phyloP scores from a whole-genome alignment of 1,139 yeast genomes.

The Debaryomycetaceae sp. region DNA sequence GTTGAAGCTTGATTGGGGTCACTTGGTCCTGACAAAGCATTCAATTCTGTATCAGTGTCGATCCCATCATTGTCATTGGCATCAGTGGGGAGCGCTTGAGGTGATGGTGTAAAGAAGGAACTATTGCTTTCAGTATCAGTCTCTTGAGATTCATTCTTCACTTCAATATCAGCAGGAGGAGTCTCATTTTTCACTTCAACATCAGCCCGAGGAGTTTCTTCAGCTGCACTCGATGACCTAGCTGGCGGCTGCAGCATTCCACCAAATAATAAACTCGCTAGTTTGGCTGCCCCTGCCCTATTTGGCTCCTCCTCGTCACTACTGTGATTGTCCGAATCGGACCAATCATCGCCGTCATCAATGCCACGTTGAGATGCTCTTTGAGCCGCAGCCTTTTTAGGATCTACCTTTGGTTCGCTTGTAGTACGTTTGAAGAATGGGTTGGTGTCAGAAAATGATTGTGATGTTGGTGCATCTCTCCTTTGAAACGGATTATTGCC shows the following conservation, averaged over 20 bases:
- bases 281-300: slow-evolving; percentile 56
- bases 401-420: slow-evolving; percentile 37
- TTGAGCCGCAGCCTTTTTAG: slow-evolving; percentile 58
- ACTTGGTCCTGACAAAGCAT: not conserved
- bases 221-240: slow-evolving; percentile 10
- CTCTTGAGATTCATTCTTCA: not conserved
- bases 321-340: slow-evolving; percentile 55
- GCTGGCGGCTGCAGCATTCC: slow-evolving; percentile 52
- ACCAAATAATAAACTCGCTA: slow-evolving; percentile 61
- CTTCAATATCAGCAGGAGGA: not conserved
- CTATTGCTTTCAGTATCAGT: not conserved
- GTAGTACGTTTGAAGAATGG: slow-evolving; percentile 51
- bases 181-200: not conserved
- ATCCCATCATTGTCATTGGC: not conserved
- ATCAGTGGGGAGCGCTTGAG: not conserved
- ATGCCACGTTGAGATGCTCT: slow-evolving; percentile 64
- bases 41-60: not conserved
- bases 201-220: slow-evolving; percentile 3
- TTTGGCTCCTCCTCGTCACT: slow-evolving; percentile 46
- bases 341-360: slow-evolving; percentile 53
- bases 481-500: not conserved
- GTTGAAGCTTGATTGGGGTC: slow-evolving; percentile 2
- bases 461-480: not conserved
- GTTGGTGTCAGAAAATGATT: slow-evolving; percentile 12
- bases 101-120: not conserved